A percentile compares a stretch with the other conserved stretches of the same genome.
Evolutionary conservation across 768 basidiomycete genomes (phyloP).

Genomic region (Rhizopogon sp.): DNA sequence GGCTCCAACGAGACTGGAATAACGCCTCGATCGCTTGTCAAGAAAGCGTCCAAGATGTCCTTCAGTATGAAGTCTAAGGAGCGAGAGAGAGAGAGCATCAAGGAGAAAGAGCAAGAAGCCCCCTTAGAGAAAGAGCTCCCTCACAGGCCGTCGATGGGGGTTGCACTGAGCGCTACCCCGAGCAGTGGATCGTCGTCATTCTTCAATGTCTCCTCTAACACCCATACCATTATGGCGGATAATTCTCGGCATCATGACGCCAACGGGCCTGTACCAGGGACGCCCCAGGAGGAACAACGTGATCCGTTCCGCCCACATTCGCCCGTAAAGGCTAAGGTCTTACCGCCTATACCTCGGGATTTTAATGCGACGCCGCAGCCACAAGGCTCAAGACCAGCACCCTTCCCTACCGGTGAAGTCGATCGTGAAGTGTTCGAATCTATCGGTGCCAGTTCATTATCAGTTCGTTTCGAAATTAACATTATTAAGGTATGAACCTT

Average conservation of each 20-base stretch:
- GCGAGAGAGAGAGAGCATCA: slow-evolving; percentile 38
- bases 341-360: slow-evolving; percentile 82
- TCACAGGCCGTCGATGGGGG: slow-evolving; percentile 37
- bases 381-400: slow-evolving; percentile 41
- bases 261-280: slow-evolving; percentile 16
- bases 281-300: slow-evolving; percentile 27
- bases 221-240: slow-evolving; percentile 36
- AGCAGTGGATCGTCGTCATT: slow-evolving; percentile 81
- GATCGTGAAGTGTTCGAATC: slow-evolving; percentile 66
- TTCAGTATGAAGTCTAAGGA: slow-evolving; percentile 63
- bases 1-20: slow-evolving; percentile 49
- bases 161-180: slow-evolving; percentile 55
- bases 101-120: slow-evolving; percentile 36
- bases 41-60: slow-evolving; percentile 76
- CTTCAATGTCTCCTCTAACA: slow-evolving; percentile 70
- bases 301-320: slow-evolving; percentile 39
- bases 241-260: slow-evolving; percentile 21
- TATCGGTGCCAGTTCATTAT: slow-evolving; percentile 71
- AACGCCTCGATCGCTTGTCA: slow-evolving; percentile 52
- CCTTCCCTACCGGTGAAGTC: slow-evolving; percentile 62
- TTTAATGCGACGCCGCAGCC: slow-evolving; percentile 34
- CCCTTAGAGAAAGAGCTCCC: slow-evolving; percentile 43
- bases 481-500: slow-evolving; percentile 75
- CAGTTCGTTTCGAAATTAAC: slow-evolving; percentile 95
- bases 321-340: slow-evolving; percentile 54